phyloP scores from a whole-genome alignment of 768 basidiomycete genomes.

The Pisolithus microcarpus region DNA sequence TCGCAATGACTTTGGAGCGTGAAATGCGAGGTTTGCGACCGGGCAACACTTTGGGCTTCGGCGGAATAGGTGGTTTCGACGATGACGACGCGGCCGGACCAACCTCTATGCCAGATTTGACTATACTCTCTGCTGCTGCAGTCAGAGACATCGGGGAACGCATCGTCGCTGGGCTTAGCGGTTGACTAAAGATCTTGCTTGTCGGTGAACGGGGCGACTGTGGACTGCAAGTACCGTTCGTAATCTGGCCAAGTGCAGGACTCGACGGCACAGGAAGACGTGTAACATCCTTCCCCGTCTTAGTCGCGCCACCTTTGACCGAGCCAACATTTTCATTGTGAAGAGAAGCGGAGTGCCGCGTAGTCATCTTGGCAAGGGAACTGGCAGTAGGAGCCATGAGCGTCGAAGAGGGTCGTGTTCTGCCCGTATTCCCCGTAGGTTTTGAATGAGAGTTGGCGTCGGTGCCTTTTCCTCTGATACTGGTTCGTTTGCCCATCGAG shows the following conservation, averaged over 20 bases:
- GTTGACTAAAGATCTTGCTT: slow-evolving; percentile 47
- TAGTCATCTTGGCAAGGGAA: slow-evolving; percentile 55
- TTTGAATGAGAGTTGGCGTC: slow-evolving; percentile 5
- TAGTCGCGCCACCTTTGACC: slow-evolving; percentile 8
- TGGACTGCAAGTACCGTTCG: slow-evolving; percentile 25
- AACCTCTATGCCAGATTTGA: background rate
- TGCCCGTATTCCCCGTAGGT: slow-evolving; percentile 6
- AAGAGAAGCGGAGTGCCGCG: slow-evolving; percentile 7
- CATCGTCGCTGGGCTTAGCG: slow-evolving; percentile 30
- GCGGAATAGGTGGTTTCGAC: slow-evolving; percentile 13
- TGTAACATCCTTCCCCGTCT: slow-evolving; percentile 4
- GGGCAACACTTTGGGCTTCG: slow-evolving; percentile 26
- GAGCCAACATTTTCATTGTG: slow-evolving; percentile 11
- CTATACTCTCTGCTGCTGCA: slow-evolving; percentile 23
- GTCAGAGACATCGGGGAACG: slow-evolving; percentile 24
- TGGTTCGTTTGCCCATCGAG: slow-evolving; percentile 26
- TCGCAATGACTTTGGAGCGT: slow-evolving; percentile 73
- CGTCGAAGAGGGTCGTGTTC: slow-evolving; percentile 36
- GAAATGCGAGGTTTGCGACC: slow-evolving; percentile 72
- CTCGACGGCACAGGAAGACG: slow-evolving; percentile 10
- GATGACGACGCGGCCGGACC: slow-evolving; percentile 2
- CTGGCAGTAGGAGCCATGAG: slow-evolving; percentile 72
- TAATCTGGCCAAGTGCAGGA: slow-evolving; percentile 25
- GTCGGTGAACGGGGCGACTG: slow-evolving; percentile 14
- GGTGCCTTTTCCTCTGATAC: slow-evolving; percentile 2